These are phyloP conservation scores for Daldinia bambusicola DNA, from an alignment of 495 filamentous ascomycete genomes.

Conservation along the genomic window DNA sequence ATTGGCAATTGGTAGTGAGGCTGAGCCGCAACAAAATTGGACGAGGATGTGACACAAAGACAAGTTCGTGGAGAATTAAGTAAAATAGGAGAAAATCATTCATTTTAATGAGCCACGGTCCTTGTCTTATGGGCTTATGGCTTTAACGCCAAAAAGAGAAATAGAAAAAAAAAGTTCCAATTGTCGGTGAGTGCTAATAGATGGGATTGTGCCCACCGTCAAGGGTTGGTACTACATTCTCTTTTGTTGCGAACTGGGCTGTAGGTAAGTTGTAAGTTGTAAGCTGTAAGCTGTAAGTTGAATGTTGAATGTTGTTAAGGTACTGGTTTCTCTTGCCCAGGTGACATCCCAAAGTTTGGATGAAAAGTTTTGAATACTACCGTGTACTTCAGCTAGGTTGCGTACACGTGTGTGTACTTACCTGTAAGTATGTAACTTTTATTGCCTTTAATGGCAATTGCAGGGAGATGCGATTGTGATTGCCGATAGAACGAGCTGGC, in stretches of 20 bases:
- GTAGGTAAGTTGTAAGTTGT: too few species aligned
- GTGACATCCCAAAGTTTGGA: neutral
- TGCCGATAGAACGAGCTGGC: neutral
- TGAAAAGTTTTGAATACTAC: neutral
- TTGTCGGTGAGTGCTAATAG: constrained; percentile 36
- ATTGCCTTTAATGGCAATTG: neutral
- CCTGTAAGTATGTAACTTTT: neutral
- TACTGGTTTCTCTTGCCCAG: neutral
- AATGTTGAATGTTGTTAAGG: neutral
- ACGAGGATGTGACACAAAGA: constrained; percentile 28
- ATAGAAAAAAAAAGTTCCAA: constrained; percentile 1
- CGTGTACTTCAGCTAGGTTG: neutral
- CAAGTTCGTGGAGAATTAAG: constrained; percentile 33
- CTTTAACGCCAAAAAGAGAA: constrained; percentile 12
- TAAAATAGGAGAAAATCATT: constrained; percentile 41
- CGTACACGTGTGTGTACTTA: neutral
- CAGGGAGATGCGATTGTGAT: neutral
- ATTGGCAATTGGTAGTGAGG: constrained; percentile 31
- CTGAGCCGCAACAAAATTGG: constrained; percentile 29
- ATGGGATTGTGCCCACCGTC: constrained; percentile 9
- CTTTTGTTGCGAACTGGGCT: neutral
- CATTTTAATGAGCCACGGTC: constrained; percentile 41
- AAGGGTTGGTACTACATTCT: constrained; percentile 4
- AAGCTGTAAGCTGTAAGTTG: too few species aligned
- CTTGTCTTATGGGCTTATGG: constrained; percentile 23